Percentiles rank a stretch among this genome's conserved stretches.
Conservation (phyloP, 73 alveolate genomes). For the Paramecium sexaurelia region DNA sequence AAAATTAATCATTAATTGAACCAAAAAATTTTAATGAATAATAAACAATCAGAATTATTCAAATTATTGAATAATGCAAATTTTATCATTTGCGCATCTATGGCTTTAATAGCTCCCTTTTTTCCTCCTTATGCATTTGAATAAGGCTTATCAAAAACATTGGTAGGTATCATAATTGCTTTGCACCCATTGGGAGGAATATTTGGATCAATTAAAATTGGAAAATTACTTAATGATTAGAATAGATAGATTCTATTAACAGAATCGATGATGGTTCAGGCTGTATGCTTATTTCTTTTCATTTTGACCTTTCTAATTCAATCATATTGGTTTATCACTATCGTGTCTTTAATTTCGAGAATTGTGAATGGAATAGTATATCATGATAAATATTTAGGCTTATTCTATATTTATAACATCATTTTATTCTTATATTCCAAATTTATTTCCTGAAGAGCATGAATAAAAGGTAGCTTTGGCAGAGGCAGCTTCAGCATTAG, state of each 20-base stretch:
- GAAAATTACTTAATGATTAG: not conserved
- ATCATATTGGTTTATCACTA: not conserved
- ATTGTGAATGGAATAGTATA: not conserved
- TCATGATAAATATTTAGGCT: not conserved
- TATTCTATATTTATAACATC: not conserved
- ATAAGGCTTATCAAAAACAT: not conserved
- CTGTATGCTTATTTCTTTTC: not conserved
- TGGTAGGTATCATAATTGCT: not conserved
- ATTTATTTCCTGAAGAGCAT: not conserved
- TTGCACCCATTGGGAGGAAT: not conserved
- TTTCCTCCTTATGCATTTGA: slow-evolving; percentile 14
- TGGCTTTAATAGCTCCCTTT: slow-evolving; percentile 35
- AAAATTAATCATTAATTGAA: not conserved
- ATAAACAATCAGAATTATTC: not conserved
- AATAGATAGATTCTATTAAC: not conserved
- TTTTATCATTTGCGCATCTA: not conserved
- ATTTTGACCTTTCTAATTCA: not conserved
- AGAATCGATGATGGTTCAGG: not conserved
- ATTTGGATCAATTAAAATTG: slow-evolving; percentile 6
- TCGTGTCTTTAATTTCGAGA: not conserved
- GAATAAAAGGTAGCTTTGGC: slow-evolving; percentile 19
- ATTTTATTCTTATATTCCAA: not conserved
- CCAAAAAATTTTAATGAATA: not conserved
- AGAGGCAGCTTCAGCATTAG: not conserved
- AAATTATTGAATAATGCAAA: not conserved